phyloP scores from a whole-genome alignment of 495 filamentous ascomycete species.

The Aspergillus heteromorphus region DNA sequence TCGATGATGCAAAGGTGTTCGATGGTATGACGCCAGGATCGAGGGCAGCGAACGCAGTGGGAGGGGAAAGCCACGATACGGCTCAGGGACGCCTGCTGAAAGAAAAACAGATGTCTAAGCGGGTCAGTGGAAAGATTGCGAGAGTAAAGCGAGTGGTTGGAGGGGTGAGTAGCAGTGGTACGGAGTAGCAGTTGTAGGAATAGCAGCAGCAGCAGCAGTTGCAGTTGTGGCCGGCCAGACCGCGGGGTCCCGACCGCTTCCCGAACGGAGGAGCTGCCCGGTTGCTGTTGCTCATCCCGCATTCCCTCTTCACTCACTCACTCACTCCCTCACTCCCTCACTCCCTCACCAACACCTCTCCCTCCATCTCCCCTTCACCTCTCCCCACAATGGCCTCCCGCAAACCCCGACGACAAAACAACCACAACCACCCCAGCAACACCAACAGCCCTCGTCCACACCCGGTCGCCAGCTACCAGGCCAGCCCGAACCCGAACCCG shows the following conservation, averaged over 20 bases:
- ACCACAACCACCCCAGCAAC: slow-evolving; percentile 26
- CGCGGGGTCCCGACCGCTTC: slow-evolving; percentile 18
- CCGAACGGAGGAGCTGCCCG: slow-evolving; percentile 8
- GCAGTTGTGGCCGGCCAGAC: not conserved
- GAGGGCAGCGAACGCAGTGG: not conserved
- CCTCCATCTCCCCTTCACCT: not conserved
- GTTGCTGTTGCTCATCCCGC: not conserved
- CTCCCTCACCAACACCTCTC: not conserved
- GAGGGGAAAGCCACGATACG: not conserved
- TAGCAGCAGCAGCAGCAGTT: not conserved
- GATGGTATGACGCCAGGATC: not conserved
- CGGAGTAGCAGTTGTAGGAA: not conserved
- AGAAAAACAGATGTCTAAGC: too few species aligned
- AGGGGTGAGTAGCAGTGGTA: too few species aligned
- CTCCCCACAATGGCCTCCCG: slow-evolving; percentile 27
- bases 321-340: not conserved
- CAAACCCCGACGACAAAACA: slow-evolving; percentile 32
- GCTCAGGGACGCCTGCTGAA: not conserved
- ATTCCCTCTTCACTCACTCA: slow-evolving; percentile 1
- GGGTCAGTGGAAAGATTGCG: not conserved
- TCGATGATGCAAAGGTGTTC: not conserved
- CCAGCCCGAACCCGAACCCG: not conserved
- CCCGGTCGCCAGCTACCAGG: not conserved
- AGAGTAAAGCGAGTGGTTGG: not conserved
- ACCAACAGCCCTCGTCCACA: slow-evolving; percentile 21